Evolutionary conservation across 2,329 filamentous ascomycete species (phyloP), one percentile per base, ranked within the genome.

Genomic region (Drechslerella stenobrocha): DNA sequence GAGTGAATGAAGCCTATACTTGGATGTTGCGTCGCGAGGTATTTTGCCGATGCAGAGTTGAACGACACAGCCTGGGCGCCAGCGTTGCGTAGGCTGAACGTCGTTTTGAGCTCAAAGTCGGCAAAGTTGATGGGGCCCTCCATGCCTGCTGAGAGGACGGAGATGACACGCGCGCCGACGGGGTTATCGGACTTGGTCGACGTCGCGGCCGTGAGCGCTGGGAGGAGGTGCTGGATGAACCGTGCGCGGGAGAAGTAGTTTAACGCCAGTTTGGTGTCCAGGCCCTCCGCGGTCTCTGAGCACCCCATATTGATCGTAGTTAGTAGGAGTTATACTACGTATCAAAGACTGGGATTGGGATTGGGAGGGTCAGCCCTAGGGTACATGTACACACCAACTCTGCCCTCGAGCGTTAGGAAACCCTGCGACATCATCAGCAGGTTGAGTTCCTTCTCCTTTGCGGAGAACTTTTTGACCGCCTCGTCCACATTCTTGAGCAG

Each of bases 401-500:
- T 69, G 0, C 77, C 76, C 2, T 72, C 73, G 4, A 73, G 71
- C 0, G 76, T 76, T 22, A 78, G 44, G 52, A 77, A 74, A 0
- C 79, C 79, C 3, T 77, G 75, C 5, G 76, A 79, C 69, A 80
- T 70, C 44, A 81, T 80, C 2, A 82, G 70, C 0, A 82, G 70
- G 63, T 82, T 81, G 52, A 82, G 73, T 20, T 74, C 73, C 4
- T 73, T 70, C 60, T 82, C 80, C 26, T 76, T 77, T 1, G 69
- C 71, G 58, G 75, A 75, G 46, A 84, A 80, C 30, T 79, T 73
- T 5, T 75, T 72, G 60, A 79, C 83, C 0, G 79, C 76, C 0
- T 75, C 72, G 69, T 84, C 82, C 5, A 82, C 80, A 32, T 79
- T 80, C 42, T 76, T 77, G 26, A 84, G 73, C 1, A 83, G 74